A percentile compares a stretch with the other conserved stretches of the same genome.
phyloP scores from a whole-genome alignment of 2,329 filamentous ascomycete species.

The Cryphonectria parasitica region DNA sequence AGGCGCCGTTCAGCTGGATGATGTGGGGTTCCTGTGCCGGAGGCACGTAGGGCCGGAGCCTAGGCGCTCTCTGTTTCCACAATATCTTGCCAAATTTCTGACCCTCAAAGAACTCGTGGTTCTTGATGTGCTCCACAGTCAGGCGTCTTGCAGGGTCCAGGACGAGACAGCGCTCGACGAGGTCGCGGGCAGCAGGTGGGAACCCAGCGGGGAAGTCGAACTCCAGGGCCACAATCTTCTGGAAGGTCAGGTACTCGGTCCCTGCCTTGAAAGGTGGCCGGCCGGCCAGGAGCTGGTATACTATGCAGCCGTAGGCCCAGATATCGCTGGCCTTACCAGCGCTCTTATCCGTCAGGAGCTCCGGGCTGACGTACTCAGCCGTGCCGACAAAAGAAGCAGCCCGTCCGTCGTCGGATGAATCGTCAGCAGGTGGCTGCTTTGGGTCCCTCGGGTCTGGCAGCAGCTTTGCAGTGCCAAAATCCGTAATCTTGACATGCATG shows the following conservation, averaged over 20 bases:
- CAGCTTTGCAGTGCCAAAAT: conserved; percentile 98
- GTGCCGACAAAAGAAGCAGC: conserved; percentile 97
- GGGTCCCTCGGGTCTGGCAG: conserved; percentile 63
- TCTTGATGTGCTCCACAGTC: conserved; percentile 94
- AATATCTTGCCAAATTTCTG: conserved; percentile 80
- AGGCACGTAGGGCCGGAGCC: conserved; percentile 81
- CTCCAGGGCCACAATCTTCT: conserved; percentile 94
- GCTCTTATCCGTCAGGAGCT: conserved; percentile 94
- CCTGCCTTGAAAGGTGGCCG: conserved; percentile 93
- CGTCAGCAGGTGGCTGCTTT: conserved; percentile 41
- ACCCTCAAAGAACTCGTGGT: conserved; percentile 92
- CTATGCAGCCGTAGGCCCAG: conserved; percentile 98
- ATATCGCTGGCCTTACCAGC: conserved; percentile 97
- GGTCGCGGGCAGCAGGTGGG: conserved; percentile 80
- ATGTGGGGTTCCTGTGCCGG: conserved; percentile 73
- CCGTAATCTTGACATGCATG: conserved; percentile 98
- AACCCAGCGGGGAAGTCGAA: conserved; percentile 93
- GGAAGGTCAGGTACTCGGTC: conserved; percentile 96
- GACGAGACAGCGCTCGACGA: conserved; percentile 88
- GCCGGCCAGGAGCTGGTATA: conserved; percentile 95
- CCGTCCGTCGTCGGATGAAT: conserved; percentile 62
- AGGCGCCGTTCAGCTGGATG: conserved; percentile 71
- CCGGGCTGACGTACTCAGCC: conserved; percentile 96
- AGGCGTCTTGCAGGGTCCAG: conserved; percentile 83
- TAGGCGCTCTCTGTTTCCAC: conserved; percentile 89